phyloP scores from a whole-genome alignment of 495 filamentous ascomycete genomes.

The Trichocladium uniseriatum region DNA sequence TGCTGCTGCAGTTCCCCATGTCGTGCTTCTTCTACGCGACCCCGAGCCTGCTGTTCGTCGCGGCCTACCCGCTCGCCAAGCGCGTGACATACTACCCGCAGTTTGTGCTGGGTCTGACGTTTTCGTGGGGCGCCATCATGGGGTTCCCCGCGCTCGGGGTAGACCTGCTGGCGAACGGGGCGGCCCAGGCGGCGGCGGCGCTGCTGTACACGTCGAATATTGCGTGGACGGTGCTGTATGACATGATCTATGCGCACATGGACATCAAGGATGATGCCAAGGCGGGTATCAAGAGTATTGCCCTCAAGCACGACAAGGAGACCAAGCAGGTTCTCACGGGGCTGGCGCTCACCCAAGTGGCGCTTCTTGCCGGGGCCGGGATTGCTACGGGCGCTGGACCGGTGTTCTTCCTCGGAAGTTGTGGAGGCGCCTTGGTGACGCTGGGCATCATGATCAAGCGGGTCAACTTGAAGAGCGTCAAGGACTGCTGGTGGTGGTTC shows the following conservation, averaged over 20 bases:
- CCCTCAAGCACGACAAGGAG: slow-evolving; percentile 74
- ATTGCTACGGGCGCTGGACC: slow-evolving; percentile 66
- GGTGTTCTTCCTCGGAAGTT: slow-evolving; percentile 74
- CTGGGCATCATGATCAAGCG: slow-evolving; percentile 81
- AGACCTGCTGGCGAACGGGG: slow-evolving; percentile 58
- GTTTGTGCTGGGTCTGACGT: slow-evolving; percentile 81
- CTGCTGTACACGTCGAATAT: slow-evolving; percentile 78
- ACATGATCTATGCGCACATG: slow-evolving; percentile 99
- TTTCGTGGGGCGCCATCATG: slow-evolving; percentile 96
- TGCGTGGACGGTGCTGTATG: slow-evolving; percentile 91
- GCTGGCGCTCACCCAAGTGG: slow-evolving; percentile 65
- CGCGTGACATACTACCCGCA: slow-evolving; percentile 92
- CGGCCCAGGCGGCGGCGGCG: slow-evolving; percentile 57
- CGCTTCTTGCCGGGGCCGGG: slow-evolving; percentile 71
- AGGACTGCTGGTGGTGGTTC: slow-evolving; percentile 98
- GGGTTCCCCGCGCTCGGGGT: slow-evolving; percentile 88
- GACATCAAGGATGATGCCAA: slow-evolving; percentile 90
- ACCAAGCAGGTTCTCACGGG: slow-evolving; percentile 79
- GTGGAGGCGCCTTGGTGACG: slow-evolving; percentile 67
- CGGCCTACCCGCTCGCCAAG: slow-evolving; percentile 84
- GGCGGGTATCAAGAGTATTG: slow-evolving; percentile 93
- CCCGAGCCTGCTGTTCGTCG: slow-evolving; percentile 73
- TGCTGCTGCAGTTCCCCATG: slow-evolving; percentile 81
- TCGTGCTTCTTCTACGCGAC: slow-evolving; percentile 79
- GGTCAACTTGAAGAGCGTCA: slow-evolving; percentile 73